Conservation (phyloP, 2,329 filamentous ascomycete genomes). For the Thielaviopsis ethacetica region DNA sequence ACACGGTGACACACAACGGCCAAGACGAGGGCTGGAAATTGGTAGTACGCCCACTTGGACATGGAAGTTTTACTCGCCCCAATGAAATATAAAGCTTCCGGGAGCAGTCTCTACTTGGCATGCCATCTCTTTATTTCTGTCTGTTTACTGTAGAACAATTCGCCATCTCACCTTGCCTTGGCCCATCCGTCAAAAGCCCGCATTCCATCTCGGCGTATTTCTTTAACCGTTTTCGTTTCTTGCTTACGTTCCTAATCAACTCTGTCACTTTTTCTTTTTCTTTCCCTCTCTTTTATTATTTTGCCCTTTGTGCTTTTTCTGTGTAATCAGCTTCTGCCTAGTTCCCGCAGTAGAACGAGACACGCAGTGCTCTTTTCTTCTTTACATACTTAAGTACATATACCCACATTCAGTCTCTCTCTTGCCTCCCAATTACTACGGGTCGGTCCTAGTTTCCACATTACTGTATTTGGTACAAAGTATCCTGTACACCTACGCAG, state of each 20-base stretch:
- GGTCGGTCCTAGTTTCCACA: no score
- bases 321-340: not conserved
- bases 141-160: not conserved
- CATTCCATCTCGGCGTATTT: not conserved
- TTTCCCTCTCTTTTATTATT: not conserved
- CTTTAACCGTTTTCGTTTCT: not conserved
- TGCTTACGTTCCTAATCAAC: not conserved
- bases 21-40: not conserved
- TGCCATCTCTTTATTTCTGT: not conserved
- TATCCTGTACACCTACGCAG: no score
- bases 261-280: not conserved
- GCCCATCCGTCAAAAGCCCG: no score
- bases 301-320: not conserved
- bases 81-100: not conserved
- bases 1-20: not conserved
- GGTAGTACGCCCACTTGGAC: not conserved
- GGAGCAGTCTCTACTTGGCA: not conserved
- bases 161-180: no score
- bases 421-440: not conserved
- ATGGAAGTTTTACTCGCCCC: not conserved
- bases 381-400: not conserved
- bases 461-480: no score
- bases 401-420: not conserved
- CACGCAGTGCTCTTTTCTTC: not conserved
- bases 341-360: not conserved